A percentile compares a stretch with the other conserved stretches of the same genome.
These are phyloP conservation scores for Litchi chinensis DNA, from an alignment of 345 rosid genomes.

Conservation along the genomic window DNA sequence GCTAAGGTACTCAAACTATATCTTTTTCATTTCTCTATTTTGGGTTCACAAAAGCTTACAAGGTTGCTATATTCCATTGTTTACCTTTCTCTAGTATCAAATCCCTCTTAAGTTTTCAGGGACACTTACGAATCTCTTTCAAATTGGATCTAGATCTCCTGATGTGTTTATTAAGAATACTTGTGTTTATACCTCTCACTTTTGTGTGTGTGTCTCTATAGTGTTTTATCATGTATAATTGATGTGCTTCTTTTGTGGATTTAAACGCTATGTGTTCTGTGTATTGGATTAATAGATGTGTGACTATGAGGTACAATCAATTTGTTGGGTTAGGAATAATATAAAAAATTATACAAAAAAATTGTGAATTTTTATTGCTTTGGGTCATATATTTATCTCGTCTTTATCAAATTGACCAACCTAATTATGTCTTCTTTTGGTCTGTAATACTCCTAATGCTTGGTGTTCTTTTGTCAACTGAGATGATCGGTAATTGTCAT, in stretches of 20 bases:
- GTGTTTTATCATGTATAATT: not conserved
- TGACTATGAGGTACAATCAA: not conserved
- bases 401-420: constrained; percentile 4
- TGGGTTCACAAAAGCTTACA: not conserved
- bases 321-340: not conserved
- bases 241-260: not conserved
- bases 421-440: constrained; percentile 6
- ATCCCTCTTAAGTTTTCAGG: too few relatives aligned
- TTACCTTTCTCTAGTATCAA: not conserved
- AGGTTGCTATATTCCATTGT: constrained; percentile 11
- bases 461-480: not conserved
- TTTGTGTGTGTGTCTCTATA: not conserved
- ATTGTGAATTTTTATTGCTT: not conserved
- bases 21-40: not conserved
- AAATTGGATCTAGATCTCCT: not conserved
- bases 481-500: constrained; percentile 10
- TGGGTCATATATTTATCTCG: not conserved
- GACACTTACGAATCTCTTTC: not conserved
- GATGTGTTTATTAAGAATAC: not conserved
- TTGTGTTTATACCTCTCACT: not conserved
- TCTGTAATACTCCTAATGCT: not conserved
- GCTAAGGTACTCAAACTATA: constrained; percentile 52
- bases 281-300: not conserved
- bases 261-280: not conserved
- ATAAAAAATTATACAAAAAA: not conserved